Evolutionary conservation across 148 eudicot genomes (phyloP), one percentile per base, ranked within the genome.

Genomic region (Camellia japonica): DNA sequence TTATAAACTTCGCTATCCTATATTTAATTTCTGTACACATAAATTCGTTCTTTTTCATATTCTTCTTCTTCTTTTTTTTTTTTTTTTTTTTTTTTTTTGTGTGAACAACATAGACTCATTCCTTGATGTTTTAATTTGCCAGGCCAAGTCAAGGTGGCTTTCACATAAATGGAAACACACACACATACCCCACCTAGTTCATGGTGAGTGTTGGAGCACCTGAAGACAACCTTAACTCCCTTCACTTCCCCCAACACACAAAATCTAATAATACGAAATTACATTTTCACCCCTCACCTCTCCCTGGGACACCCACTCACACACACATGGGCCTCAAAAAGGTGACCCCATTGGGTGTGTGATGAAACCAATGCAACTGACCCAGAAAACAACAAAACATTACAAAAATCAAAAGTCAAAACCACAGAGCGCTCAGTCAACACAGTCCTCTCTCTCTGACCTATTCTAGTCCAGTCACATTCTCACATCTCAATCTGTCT

Each of bases 161-260:
- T 30, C 18, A 70, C 59, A 49, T 1, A 71, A 47, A 51, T 51
- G 16, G 74, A 71, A 49, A 7, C 52, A 49, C 7, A 0, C 52
- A 54, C 58, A 20, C 54, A 69, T 9, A 19, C 55, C 43, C 47
- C 3, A 1, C 58, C 74, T 54, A 71, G 49, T 55, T 74, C 78
- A 62, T 62, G 69, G n/a, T 30, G 38, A 51, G 74, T 66, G 74
- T 66, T 66, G 83, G 83, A 43, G 67, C 74, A 59, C 64, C 69
- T 66, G 58, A 64, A 74, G 73, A 80, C 83, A 74, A 80, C 73
- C 83, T 66, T 80, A 66, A 65, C 12, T 71, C 63, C 51, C 49
- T 12, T 11, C 74, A 74, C 83, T 55, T 80, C 42, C 71, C 42
- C 58, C 68, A 30, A 30, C 76, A 79, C 60, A 80, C 23, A 13